phyloP scores from a whole-genome alignment of 2,329 filamentous ascomycete species.

The Colletotrichum sp. region DNA sequence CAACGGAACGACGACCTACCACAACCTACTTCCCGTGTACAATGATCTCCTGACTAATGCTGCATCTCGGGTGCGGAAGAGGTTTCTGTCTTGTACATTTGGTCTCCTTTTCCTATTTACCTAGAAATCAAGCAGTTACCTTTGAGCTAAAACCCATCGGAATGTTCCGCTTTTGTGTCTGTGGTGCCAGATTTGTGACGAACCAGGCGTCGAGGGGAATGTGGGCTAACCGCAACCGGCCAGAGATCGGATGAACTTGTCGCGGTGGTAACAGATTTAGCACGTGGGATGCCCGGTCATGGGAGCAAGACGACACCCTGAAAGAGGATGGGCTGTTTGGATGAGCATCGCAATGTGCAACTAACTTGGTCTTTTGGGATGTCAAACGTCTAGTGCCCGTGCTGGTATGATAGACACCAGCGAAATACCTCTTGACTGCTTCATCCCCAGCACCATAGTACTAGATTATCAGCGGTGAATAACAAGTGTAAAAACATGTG shows the following conservation, averaged over 20 bases:
- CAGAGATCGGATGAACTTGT: background rate
- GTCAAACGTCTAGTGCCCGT: background rate
- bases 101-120: slow-evolving; percentile 27
- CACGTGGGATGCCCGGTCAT: background rate
- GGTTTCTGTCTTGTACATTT: slow-evolving; percentile 33
- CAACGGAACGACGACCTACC: slow-evolving; percentile 25
- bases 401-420: background rate
- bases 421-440: background rate
- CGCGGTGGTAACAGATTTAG: background rate
- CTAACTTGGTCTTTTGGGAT: background rate
- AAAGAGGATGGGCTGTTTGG: background rate
- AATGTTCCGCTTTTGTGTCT: background rate
- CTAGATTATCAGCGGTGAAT: background rate
- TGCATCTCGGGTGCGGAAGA: slow-evolving; percentile 35
- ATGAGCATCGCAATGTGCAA: background rate
- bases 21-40: slow-evolving; percentile 42
- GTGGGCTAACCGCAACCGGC: background rate
- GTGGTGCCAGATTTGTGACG: background rate
- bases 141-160: background rate
- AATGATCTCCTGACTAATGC: slow-evolving; percentile 47
- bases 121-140: slow-evolving; percentile 26
- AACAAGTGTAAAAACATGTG: background rate
- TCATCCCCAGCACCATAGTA: background rate
- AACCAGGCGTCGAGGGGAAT: background rate
- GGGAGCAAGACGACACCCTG: background rate